These are phyloP conservation scores for Shiraia sp. DNA, from an alignment of 2,329 filamentous ascomycete genomes.

Conservation along the genomic window DNA sequence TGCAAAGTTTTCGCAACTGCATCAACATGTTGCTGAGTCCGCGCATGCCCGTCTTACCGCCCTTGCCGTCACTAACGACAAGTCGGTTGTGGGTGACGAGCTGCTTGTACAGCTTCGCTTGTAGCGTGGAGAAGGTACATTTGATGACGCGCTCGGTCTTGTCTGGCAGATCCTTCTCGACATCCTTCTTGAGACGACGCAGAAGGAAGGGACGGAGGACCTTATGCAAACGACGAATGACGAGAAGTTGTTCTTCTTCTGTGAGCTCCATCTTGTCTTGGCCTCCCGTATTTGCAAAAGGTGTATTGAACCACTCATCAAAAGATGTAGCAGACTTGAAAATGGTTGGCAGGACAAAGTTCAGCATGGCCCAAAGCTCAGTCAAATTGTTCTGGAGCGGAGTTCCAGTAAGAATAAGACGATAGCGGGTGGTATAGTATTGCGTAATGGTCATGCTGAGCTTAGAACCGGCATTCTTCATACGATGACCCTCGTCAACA, in stretches of 20 bases:
- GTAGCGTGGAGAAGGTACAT: constrained; percentile 94
- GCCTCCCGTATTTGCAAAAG: constrained; percentile 95
- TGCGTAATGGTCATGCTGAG: constrained; percentile 91
- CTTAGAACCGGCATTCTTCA: constrained; percentile 98
- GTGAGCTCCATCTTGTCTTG: constrained; percentile 99
- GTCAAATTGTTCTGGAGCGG: constrained; percentile 96
- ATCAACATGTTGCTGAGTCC: constrained; percentile 99
- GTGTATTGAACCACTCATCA: constrained; percentile 99
- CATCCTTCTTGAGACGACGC: constrained; percentile 98
- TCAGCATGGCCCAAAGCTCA: constrained; percentile 96
- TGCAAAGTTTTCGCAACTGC: constrained; percentile 98
- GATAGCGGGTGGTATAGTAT: constrained; percentile 93
- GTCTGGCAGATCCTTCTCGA: constrained; percentile 97
- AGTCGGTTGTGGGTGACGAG: constrained; percentile 95
- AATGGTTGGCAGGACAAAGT: constrained; percentile 96
- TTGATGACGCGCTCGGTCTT: constrained; percentile 99
- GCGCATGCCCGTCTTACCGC: constrained; percentile 89
- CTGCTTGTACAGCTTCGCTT: constrained; percentile 94
- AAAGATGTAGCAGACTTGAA: constrained; percentile 99
- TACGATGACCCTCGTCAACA: constrained; percentile 97
- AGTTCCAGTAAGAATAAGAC: constrained; percentile 95
- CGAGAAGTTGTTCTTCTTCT: constrained; percentile 98
- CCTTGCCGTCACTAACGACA: constrained; percentile 91
- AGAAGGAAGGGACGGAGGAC: constrained; percentile 95
- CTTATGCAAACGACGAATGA: constrained; percentile 98